Evolutionary conservation across 2,329 filamentous ascomycete species (phyloP), one percentile per base, ranked within the genome.

Genomic region (Diatrype stigma): DNA sequence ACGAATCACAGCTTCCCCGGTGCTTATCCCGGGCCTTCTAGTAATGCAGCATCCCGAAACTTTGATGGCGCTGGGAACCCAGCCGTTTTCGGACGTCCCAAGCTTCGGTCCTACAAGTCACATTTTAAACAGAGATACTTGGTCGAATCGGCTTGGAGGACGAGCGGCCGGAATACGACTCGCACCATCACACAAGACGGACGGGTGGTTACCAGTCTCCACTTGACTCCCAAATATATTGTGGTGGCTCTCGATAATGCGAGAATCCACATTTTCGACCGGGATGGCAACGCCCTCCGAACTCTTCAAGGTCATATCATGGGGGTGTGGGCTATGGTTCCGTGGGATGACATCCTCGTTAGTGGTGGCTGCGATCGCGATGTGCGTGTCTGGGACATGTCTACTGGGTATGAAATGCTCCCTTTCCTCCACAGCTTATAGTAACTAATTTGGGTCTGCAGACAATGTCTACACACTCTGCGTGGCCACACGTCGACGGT

Each of bases 261-360:
- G 35, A 96, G 95, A 75, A 99, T 99, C 44, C 94, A 99, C 70
- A 92, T 99, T 23, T 99, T 97, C 66, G 90, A 97, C 67, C 92
- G 90, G 1, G 84, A 94, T 59, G 94, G 94, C 32, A 86, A 91
- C 60, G 85, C 90, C 57, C 85, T 96, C 61, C 90, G 91, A 67
- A 96, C 90, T 2, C 74, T 99, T 26, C 87, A 94, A 65, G 94
- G 94, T 11, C 94, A 99, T 73, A 89, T 97, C 42, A 99, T 99
- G 94, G 94, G 94, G 38, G 94, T 99, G 19, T 99, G 94, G 94
- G 94, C 94, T 46, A 97, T 99, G 93, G 91, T 99, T 22, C 94
- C 94, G 6, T 96, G 92, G 89, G 93, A 90, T 53, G 93, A 99
- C 67, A 87, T 90, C 48, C 79, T 99, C 54, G 94, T 99, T 53